These are phyloP conservation scores for Terana coerulea DNA, from an alignment of 768 basidiomycete species.

Conservation along the genomic window DNA sequence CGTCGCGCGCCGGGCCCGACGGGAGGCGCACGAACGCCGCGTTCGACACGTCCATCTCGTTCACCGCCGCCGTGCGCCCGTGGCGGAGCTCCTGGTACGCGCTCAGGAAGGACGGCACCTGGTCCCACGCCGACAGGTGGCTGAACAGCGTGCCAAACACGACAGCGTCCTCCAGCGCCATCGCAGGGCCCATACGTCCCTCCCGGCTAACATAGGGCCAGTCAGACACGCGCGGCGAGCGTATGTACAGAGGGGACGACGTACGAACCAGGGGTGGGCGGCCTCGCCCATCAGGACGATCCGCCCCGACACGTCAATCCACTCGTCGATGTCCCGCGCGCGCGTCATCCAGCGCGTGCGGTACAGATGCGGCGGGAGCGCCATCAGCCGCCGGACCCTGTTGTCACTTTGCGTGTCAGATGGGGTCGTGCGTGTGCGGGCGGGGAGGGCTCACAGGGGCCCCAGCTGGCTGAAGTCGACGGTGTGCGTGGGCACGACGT, in stretches of 20 bases:
- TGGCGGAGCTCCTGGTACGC: constrained; percentile 60
- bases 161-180: constrained; percentile 61
- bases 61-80: constrained; percentile 43
- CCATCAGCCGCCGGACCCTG: constrained; percentile 35
- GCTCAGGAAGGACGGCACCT: constrained; percentile 47
- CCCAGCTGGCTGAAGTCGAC: constrained; percentile 33
- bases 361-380: constrained; percentile 31
- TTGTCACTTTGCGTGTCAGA: background rate
- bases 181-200: constrained; percentile 46
- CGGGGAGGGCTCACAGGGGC: constrained; percentile 30
- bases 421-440: too few species aligned
- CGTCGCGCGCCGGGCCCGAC: constrained; percentile 38
- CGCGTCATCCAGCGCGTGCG: constrained; percentile 34
- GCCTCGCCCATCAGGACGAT: constrained; percentile 58
- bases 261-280: constrained; percentile 52
- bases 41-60: constrained; percentile 43
- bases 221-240: background rate
- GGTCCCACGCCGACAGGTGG: constrained; percentile 40
- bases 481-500: constrained; percentile 29
- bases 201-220: constrained; percentile 42
- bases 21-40: constrained; percentile 43
- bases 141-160: constrained; percentile 58
- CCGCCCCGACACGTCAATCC: constrained; percentile 45
- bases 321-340: constrained; percentile 36
- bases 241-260: constrained; percentile 17